Evolutionary conservation across 768 basidiomycete species (phyloP), one percentile per base, ranked within the genome.

Genomic region (Xerocomellus amylosporus): DNA sequence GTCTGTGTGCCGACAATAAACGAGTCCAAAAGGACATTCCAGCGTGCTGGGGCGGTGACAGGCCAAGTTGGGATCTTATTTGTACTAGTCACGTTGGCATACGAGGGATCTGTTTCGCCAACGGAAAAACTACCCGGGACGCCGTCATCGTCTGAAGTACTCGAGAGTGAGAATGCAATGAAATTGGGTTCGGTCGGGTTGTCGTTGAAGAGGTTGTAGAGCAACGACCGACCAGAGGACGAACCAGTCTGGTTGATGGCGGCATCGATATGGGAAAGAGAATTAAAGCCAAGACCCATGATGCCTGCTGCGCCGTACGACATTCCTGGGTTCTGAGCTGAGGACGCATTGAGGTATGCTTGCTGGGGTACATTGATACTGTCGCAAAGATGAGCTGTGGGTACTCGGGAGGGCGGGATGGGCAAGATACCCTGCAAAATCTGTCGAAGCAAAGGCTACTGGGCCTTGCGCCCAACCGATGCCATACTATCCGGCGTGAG

Each of bases 1-100:
- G 79, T 76, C 31, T 75, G 75, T 33, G 74, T 71, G 34, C 83
- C 84, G 14, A 88, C 75, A 49, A 89, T 78, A 55, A 91, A 69
- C 17, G 84, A 84, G 51, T 92, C 91, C 51, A 93, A 68, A 19
- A 91, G 78, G 41, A 93, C 75, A 53, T 80, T 88, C 91, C 91
- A 93, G 22, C 88, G 79, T 41, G 64, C 76, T 1, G 91, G 90
- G 19, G 73, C 71, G 38, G 69, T 71, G 46, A 75, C 74, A 2
- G 91, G 91, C 81, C 85, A 93, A 2, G 91, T 92, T 8, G 89
- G 72, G 53, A 93, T 86, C 36, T 78, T 73, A 8, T 76, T 73
- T 37, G 73, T 80, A 46, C 79, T 76, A n/a, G 76, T 75, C 33
- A 93, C 80, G 5, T 75, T 75, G 30, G 78, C 67, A 67, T 90